A percentile compares a stretch with the other conserved stretches of the same genome.
These are phyloP conservation scores for Porcisia deanei DNA, from an alignment of 208 protist genomes.

Conservation along the genomic window DNA sequence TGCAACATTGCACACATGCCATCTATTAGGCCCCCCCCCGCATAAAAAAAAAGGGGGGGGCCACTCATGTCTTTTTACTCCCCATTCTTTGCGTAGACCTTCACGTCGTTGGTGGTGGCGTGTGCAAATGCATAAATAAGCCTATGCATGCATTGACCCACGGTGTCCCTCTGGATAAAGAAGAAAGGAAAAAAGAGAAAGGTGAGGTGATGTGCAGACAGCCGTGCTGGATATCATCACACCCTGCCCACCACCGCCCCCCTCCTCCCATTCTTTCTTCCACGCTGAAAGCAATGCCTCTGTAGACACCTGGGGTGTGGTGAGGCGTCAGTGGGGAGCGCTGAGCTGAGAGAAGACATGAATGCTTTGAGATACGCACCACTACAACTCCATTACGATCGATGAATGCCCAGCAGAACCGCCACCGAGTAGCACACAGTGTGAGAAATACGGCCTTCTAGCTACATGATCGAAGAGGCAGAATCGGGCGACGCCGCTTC, in stretches of 20 bases:
- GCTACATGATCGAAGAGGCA: slow-evolving; percentile 19
- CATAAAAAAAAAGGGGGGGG: no score
- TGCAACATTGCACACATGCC: no score
- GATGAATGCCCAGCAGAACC: no score
- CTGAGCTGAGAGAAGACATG: background rate
- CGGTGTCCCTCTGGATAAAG: background rate
- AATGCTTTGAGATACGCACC: no score
- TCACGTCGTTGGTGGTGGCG: background rate
- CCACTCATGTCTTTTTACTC: no score
- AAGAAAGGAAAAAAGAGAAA: background rate
- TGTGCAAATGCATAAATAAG: background rate
- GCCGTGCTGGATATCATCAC: background rate
- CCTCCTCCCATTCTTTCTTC: no score
- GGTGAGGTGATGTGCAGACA: background rate
- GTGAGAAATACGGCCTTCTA: background rate
- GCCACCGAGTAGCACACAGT: no score
- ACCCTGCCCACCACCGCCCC: background rate
- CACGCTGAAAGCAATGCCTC: background rate
- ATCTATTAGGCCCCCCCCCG: no score
- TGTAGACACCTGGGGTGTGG: background rate
- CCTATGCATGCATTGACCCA: background rate
- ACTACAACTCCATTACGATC: no score
- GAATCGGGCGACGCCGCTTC: slow-evolving; percentile 13
- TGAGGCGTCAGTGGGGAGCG: no score
- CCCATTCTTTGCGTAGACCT: no score